phyloP scores from a whole-genome alignment of 1,284 basidiomycete species.

The Rhodotorula mucilaginosa region DNA sequence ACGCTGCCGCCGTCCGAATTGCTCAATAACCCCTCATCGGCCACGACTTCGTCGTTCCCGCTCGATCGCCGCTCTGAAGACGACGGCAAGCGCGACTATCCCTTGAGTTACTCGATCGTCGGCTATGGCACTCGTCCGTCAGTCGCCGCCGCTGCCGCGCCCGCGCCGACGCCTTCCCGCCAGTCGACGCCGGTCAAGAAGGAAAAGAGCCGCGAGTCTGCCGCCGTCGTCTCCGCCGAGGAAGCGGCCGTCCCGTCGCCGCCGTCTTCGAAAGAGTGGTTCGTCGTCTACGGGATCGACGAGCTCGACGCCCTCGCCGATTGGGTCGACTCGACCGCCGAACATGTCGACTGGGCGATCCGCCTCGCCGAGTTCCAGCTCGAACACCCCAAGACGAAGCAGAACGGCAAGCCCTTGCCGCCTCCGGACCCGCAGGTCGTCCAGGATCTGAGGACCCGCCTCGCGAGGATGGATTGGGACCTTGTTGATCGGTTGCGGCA shows the following conservation, averaged over 20 bases:
- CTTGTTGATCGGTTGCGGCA: constrained; percentile 1
- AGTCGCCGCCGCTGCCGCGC: too few species aligned
- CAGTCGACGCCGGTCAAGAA: not conserved
- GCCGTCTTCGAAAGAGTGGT: constrained; percentile 8
- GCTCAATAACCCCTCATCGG: not conserved
- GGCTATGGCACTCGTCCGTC: constrained; percentile 8
- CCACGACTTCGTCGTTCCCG: constrained; percentile 12
- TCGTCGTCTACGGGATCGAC: constrained; percentile 6
- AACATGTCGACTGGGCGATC: not conserved
- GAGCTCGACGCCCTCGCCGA: constrained; percentile 12
- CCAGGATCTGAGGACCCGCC: not conserved
- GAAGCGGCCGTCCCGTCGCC: not conserved
- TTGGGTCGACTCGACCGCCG: constrained; percentile 4
- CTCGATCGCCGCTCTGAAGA: constrained; percentile 2
- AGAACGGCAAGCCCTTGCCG: not conserved
- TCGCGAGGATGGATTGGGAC: not conserved
- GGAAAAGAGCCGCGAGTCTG: not conserved
- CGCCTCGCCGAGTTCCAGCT: constrained; percentile 5
- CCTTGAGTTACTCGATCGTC: constrained; percentile 14
- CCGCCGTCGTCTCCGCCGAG: not conserved
- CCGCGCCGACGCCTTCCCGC: not conserved
- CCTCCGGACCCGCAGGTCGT: constrained; percentile 1
- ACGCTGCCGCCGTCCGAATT: constrained; percentile 9
- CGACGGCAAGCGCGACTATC: constrained; percentile 18
- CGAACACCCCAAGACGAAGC: constrained; percentile 15